Conservation (phyloP, 2,329 filamentous ascomycete species). For the Colletotrichum gloeosporioides region DNA sequence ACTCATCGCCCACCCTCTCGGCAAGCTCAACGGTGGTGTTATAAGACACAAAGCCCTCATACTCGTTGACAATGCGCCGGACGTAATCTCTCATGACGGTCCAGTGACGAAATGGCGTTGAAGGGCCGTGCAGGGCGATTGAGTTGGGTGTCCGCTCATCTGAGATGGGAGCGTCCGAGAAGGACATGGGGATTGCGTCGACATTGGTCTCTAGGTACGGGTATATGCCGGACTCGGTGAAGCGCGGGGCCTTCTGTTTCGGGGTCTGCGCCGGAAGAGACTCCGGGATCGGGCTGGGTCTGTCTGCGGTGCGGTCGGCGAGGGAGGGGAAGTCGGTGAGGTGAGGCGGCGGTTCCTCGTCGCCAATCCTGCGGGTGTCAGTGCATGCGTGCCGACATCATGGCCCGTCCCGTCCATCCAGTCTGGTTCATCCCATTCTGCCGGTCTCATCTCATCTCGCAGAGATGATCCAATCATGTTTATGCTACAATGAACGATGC, state of each 20-base stretch:
- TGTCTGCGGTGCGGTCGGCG: constrained; percentile 54
- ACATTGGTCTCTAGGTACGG: constrained; percentile 72
- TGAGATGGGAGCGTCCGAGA: constrained; percentile 61
- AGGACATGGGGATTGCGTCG: constrained; percentile 63
- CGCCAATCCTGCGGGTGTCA: constrained; percentile 45
- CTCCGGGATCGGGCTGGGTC: constrained; percentile 50
- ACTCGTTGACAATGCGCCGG: constrained; percentile 54
- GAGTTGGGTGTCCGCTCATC: constrained; percentile 33
- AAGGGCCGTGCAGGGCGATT: constrained; percentile 50
- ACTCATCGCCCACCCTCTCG: constrained; percentile 54
- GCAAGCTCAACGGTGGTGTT: constrained; percentile 67
- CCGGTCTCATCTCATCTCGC: background rate
- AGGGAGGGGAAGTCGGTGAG: constrained; percentile 51
- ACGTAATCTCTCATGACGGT: constrained; percentile 61
- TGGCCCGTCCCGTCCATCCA: background rate
- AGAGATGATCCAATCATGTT: background rate
- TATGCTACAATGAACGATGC: background rate
- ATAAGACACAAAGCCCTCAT: constrained; percentile 57
- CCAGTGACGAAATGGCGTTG: constrained; percentile 69
- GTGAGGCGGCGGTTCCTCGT: constrained; percentile 39
- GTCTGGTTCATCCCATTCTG: background rate
- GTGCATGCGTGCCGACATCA: background rate
- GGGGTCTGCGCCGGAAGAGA: constrained; percentile 51
- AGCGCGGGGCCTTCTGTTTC: constrained; percentile 47
- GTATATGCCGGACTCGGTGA: constrained; percentile 64